These are phyloP conservation scores for Colletotrichum scovillei DNA, from an alignment of 2,329 filamentous ascomycete genomes.

Conservation along the genomic window DNA sequence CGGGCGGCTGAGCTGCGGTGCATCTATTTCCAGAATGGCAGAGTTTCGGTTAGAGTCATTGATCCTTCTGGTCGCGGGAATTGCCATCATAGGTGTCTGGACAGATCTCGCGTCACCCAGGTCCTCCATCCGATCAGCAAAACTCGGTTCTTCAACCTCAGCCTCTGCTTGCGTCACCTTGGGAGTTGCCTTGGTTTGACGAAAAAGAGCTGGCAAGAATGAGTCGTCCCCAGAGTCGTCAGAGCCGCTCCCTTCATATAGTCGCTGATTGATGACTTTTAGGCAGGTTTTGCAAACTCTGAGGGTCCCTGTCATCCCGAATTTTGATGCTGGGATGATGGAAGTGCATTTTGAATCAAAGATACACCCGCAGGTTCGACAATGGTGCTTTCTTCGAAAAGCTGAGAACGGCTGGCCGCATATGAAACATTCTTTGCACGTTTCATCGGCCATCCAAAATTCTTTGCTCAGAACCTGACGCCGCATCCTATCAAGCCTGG, in stretches of 20 bases:
- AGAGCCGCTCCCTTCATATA: constrained; percentile 84
- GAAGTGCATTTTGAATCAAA: constrained; percentile 97
- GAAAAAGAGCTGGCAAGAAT: constrained; percentile 74
- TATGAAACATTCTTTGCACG: constrained; percentile 95
- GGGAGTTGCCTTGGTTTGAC: constrained; percentile 58
- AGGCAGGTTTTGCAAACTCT: constrained; percentile 95
- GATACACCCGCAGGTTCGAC: constrained; percentile 95
- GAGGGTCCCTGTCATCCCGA: constrained; percentile 86
- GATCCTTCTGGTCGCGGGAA: constrained; percentile 72
- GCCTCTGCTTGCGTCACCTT: constrained; percentile 48
- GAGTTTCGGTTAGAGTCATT: constrained; percentile 88
- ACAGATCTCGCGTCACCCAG: constrained; percentile 63
- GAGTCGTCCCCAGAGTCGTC: constrained; percentile 87
- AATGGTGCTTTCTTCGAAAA: constrained; percentile 96
- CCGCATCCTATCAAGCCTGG: constrained; percentile 77
- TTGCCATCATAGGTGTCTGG: constrained; percentile 79
- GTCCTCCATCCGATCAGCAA: constrained; percentile 55
- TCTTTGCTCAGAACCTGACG: constrained; percentile 92
- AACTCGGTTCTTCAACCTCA: constrained; percentile 53
- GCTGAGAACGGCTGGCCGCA: constrained; percentile 92
- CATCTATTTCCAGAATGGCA: constrained; percentile 89
- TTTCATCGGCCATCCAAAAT: constrained; percentile 99
- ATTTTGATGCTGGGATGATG: constrained; percentile 86
- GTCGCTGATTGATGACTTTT: constrained; percentile 85
- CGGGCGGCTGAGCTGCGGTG: constrained; percentile 86